These are phyloP conservation scores for Tanacetum coccineum DNA, from an alignment of 129 eudicot species.

Conservation along the genomic window DNA sequence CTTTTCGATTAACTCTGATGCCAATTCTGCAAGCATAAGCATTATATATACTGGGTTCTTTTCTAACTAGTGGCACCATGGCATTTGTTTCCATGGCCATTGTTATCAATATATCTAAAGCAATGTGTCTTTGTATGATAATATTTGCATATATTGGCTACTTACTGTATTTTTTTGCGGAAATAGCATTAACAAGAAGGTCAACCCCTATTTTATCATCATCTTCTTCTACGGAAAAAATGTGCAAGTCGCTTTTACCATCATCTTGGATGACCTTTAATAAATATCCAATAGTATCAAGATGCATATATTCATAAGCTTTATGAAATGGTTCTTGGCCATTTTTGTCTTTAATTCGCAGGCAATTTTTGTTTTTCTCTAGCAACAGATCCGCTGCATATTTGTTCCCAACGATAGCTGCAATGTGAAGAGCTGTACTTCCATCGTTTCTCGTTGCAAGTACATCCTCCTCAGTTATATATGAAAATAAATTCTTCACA, in stretches of 20 bases:
- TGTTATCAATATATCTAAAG: too few species aligned
- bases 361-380: background rate
- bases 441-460: slow-evolving; percentile 6
- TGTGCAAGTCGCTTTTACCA: background rate
- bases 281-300: slow-evolving; percentile 10
- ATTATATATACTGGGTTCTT: too few species aligned
- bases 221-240: background rate
- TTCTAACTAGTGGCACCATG: too few species aligned
- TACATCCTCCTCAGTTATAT: background rate
- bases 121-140: too few species aligned
- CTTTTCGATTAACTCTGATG: too few species aligned
- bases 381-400: slow-evolving; percentile 12
- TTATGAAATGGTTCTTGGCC: background rate
- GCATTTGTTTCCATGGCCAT: too few species aligned
- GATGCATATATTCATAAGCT: slow-evolving; percentile 24
- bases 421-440: slow-evolving; percentile 25
- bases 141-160: too few species aligned
- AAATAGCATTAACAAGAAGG: too few species aligned
- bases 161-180: too few species aligned
- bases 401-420: slow-evolving; percentile 16
- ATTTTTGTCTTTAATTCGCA: background rate
- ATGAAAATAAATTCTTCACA: background rate
- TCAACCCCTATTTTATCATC: too few species aligned
- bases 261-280: background rate
- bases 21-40: too few species aligned